Conservation (phyloP, 805 yeast genomes). For the Saccharomycopsis olivae region DNA sequence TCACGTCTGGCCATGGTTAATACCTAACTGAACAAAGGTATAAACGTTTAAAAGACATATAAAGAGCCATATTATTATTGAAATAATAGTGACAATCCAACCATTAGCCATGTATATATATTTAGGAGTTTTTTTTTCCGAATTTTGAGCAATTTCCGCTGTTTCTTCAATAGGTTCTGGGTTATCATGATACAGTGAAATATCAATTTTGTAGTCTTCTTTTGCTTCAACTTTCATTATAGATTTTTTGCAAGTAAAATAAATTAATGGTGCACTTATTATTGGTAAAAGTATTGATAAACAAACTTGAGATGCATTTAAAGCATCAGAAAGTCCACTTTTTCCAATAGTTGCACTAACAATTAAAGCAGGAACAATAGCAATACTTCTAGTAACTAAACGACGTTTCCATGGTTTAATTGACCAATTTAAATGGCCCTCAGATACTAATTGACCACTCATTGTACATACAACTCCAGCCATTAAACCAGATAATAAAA, state of each 20-base stretch:
- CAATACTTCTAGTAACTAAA: slow-evolving; percentile 62
- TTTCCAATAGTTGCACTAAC: slow-evolving; percentile 67
- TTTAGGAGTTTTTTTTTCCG: slow-evolving; percentile 15
- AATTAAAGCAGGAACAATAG: slow-evolving; percentile 71
- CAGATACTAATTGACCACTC: slow-evolving; percentile 83
- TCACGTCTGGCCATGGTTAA: too few relatives aligned
- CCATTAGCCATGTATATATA: slow-evolving; percentile 52
- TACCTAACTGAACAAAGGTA: slow-evolving; percentile 25
- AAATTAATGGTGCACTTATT: slow-evolving; percentile 74
- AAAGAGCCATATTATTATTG: slow-evolving; percentile 56
- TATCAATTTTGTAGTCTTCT: slow-evolving; percentile 14
- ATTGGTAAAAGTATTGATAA: slow-evolving; percentile 76
- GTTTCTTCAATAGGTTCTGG: not conserved
- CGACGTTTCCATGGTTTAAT: slow-evolving; percentile 74
- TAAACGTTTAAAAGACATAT: slow-evolving; percentile 65
- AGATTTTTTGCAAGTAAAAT: slow-evolving; percentile 59
- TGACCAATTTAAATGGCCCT: slow-evolving; percentile 81
- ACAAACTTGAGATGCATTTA: slow-evolving; percentile 81
- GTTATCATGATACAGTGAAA: slow-evolving; percentile 7
- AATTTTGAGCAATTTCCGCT: not conserved
- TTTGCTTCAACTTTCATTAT: slow-evolving; percentile 46
- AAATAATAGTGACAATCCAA: slow-evolving; percentile 42
- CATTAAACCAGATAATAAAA: slow-evolving; percentile 76
- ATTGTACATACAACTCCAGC: slow-evolving; percentile 92
- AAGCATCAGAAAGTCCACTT: slow-evolving; percentile 56